phyloP scores from a whole-genome alignment of 2,329 filamentous ascomycete genomes.

The Scolecobasidium constrictum region DNA sequence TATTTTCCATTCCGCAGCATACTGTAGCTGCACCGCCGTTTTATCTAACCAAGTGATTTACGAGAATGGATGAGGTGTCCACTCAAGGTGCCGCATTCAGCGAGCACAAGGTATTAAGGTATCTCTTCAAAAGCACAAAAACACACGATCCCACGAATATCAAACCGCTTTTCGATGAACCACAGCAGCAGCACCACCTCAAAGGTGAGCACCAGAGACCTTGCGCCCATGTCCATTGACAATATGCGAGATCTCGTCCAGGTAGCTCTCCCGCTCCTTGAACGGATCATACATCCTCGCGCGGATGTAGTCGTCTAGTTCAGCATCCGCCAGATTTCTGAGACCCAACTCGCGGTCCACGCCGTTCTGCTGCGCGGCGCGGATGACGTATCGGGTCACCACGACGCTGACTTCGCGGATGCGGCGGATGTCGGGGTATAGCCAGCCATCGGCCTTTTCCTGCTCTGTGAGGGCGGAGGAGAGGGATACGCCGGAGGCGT shows the following conservation, averaged over 20 bases:
- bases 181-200: no score
- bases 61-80: background rate
- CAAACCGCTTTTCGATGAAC: no score
- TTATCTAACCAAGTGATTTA: no score
- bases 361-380: constrained; percentile 72
- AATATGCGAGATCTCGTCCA: constrained; percentile 21
- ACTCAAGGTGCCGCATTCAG: background rate
- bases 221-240: no score
- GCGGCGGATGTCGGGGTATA: constrained; percentile 84
- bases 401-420: constrained; percentile 82
- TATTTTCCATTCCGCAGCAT: no score
- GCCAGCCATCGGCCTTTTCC: constrained; percentile 71
- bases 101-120: background rate
- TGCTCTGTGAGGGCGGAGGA: constrained; percentile 67
- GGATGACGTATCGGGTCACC: constrained; percentile 87
- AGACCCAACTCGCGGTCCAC: constrained; percentile 46
- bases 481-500: constrained; percentile 77
- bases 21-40: no score
- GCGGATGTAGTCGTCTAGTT: constrained; percentile 57
- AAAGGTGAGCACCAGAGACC: no score
- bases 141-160: no score
- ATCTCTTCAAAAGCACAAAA: background rate
- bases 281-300: constrained; percentile 41
- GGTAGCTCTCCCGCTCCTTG: constrained; percentile 30
- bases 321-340: constrained; percentile 53